A percentile compares a stretch with the other conserved stretches of the same genome.
These are phyloP conservation scores for Euphrasia confusa DNA, from an alignment of 257 asterid genomes.

Conservation along the genomic window DNA sequence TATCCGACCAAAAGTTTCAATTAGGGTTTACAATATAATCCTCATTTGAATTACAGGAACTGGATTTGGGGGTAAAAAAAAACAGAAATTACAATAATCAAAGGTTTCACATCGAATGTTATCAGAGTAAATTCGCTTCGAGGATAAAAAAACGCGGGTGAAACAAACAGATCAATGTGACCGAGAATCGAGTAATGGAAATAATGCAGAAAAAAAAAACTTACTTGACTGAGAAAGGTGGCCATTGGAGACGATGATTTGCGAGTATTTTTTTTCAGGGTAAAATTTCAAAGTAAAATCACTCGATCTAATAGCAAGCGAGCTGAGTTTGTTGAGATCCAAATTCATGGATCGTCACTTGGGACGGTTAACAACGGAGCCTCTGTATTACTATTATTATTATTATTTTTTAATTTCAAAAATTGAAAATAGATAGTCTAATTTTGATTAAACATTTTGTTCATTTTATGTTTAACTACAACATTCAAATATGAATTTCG, in stretches of 20 bases:
- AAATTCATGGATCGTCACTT: too few relatives aligned
- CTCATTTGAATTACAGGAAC: not conserved
- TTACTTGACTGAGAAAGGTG: conserved; percentile 45
- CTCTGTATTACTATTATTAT: too few relatives aligned
- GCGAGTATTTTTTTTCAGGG: not conserved
- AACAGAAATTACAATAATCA: not conserved
- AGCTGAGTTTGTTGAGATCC: conserved; percentile 17
- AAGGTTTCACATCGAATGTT: not conserved
- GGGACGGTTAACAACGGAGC: too few relatives aligned
- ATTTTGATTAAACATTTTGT: too few relatives aligned
- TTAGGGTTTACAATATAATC: not conserved
- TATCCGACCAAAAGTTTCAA: not conserved
- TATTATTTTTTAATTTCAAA: too few relatives aligned
- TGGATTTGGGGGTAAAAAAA: not conserved
- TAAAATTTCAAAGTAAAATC: conserved; percentile 10
- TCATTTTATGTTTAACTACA: too few relatives aligned
- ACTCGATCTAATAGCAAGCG: conserved; percentile 17
- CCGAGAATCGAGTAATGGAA: conserved; percentile 4
- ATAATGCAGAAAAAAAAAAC: conserved; percentile 20
- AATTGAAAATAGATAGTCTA: too few relatives aligned
- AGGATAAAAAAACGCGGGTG: not conserved
- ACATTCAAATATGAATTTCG: too few relatives aligned
- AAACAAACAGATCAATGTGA: not conserved
- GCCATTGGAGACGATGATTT: conserved; percentile 34
- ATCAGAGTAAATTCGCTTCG: too few relatives aligned